A percentile compares a stretch with the other conserved stretches of the same genome.
Evolutionary conservation across 2,329 filamentous ascomycete genomes (phyloP).

Genomic region (Didymosphaeria variabile): DNA sequence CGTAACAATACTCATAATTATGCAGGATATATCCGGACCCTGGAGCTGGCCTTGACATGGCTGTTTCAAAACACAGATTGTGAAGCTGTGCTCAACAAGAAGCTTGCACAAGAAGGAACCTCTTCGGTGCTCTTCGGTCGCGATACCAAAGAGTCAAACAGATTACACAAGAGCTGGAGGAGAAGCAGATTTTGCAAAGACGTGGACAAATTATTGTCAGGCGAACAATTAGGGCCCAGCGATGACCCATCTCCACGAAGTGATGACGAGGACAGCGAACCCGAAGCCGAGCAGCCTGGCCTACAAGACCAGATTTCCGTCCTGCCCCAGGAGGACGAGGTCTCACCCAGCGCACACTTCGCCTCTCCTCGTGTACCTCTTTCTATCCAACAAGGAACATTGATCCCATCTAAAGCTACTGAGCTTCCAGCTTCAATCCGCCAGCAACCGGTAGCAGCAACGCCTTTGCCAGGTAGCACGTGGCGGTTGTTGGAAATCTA

Average conservation of each 20-base stretch:
- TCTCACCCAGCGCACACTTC: constrained; percentile 12
- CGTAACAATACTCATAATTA: background rate
- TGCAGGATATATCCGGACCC: constrained; percentile 73
- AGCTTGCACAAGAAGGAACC: constrained; percentile 61
- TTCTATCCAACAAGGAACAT: background rate
- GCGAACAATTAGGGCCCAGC: constrained; percentile 34
- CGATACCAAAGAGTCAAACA: constrained; percentile 62
- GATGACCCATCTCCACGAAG: constrained; percentile 29
- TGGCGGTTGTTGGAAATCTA: constrained; percentile 75
- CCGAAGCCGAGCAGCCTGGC: constrained; percentile 23
- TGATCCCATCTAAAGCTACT: background rate
- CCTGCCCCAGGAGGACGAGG: constrained; percentile 15
- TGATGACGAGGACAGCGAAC: constrained; percentile 40
- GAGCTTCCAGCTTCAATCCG: constrained; percentile 9
- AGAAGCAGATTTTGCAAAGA: constrained; percentile 69
- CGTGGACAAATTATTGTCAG: constrained; percentile 69
- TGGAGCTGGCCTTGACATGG: constrained; percentile 74
- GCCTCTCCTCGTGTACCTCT: constrained; percentile 8
- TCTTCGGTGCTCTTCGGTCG: constrained; percentile 62
- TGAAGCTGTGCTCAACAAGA: constrained; percentile 65
- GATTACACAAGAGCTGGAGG: constrained; percentile 69
- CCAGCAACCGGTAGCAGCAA: constrained; percentile 27
- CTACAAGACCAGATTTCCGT: constrained; percentile 17
- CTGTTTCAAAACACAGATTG: constrained; percentile 69
- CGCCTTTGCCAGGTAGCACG: constrained; percentile 61